These are phyloP conservation scores for Taiozyma onychis DNA, from an alignment of 1,139 yeast species.

Conservation along the genomic window DNA sequence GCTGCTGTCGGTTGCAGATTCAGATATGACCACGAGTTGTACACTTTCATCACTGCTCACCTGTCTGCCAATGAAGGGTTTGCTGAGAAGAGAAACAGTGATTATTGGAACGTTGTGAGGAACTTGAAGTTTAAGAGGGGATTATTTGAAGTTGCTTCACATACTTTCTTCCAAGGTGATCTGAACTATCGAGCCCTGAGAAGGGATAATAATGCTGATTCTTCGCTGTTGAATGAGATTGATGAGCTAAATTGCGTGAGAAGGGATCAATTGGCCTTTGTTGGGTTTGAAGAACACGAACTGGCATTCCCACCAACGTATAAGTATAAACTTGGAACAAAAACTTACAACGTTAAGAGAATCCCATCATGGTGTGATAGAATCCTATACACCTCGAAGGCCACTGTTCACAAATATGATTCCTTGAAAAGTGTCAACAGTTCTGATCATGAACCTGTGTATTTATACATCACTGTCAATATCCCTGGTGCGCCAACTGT, in stretches of 20 bases:
- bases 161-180: conserved; percentile 76
- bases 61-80: conserved; percentile 75
- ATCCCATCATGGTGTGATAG: conserved; percentile 91
- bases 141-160: conserved; percentile 49
- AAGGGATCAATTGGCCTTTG: conserved; percentile 40
- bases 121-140: conserved; percentile 49
- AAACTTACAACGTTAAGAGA: conserved; percentile 51
- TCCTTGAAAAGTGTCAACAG: conserved; percentile 21
- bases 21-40: conserved; percentile 29
- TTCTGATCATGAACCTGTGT: conserved; percentile 33
- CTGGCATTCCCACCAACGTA: conserved; percentile 71
- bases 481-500: conserved; percentile 4
- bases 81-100: conserved; percentile 44
- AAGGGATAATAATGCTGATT: conserved; percentile 4
- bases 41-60: conserved; percentile 68
- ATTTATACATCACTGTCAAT: conserved; percentile 18
- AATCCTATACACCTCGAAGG: conserved; percentile 35
- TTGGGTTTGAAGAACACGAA: conserved; percentile 59
- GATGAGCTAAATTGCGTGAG: conserved; percentile 59
- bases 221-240: conserved; percentile 18
- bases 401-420: conserved; percentile 15
- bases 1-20: conserved; percentile 68
- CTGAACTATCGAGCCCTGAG: conserved; percentile 57
- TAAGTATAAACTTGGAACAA: conserved; percentile 50
- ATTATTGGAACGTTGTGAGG: conserved; percentile 44